phyloP scores from a whole-genome alignment of 2,329 filamentous ascomycete genomes.

The Aspergillus aculeatinus region DNA sequence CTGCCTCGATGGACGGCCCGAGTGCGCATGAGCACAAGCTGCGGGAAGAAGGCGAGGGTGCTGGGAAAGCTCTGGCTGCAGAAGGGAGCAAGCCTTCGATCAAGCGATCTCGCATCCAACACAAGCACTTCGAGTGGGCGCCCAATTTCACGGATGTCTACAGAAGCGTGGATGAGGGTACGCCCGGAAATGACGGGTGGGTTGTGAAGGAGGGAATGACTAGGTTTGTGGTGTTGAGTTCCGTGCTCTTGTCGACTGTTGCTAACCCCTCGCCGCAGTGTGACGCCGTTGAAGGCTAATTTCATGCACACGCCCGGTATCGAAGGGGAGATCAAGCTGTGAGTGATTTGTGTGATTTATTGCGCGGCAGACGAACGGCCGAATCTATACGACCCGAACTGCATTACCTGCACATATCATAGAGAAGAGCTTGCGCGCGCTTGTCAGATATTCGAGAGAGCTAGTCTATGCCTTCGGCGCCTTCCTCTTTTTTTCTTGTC shows the following conservation, averaged over 20 bases:
- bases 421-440: slow-evolving; percentile 19
- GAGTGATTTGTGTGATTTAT: slow-evolving; percentile 58
- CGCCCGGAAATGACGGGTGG: slow-evolving; percentile 89
- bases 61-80: slow-evolving; percentile 27
- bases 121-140: slow-evolving; percentile 94
- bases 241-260: not conserved
- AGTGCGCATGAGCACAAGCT: slow-evolving; percentile 72
- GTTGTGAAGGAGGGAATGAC: slow-evolving; percentile 83
- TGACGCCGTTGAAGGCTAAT: slow-evolving; percentile 88
- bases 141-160: slow-evolving; percentile 85
- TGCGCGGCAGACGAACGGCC: slow-evolving; percentile 14
- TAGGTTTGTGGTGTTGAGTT: slow-evolving; percentile 54
- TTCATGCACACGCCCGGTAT: slow-evolving; percentile 75
- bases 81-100: slow-evolving; percentile 22
- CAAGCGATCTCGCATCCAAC: slow-evolving; percentile 56
- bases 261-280: slow-evolving; percentile 50
- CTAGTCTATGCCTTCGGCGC: slow-evolving; percentile 28
- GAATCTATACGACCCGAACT: slow-evolving; percentile 19
- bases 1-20: slow-evolving; percentile 57
- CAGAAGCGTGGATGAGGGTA: slow-evolving; percentile 75
- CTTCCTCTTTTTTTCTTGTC: slow-evolving; percentile 5
- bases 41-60: slow-evolving; percentile 60
- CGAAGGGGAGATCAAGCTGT: slow-evolving; percentile 76
- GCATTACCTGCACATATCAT: slow-evolving; percentile 21
- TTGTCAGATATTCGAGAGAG: slow-evolving; percentile 27